Evolutionary conservation across 2,329 filamentous ascomycete genomes (phyloP).

Genomic region (Catunica adiposa): DNA sequence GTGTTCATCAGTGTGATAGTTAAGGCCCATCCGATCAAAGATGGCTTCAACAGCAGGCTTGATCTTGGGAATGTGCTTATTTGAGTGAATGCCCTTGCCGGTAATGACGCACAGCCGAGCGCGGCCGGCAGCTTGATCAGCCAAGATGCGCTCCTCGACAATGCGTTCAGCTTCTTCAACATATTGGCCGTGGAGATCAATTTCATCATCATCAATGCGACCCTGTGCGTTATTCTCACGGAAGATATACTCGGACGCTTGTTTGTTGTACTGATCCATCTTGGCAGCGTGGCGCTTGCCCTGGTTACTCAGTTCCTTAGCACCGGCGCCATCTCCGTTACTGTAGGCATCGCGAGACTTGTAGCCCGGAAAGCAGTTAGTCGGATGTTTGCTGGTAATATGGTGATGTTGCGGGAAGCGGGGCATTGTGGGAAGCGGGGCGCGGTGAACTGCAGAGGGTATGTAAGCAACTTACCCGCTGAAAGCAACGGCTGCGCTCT

Average conservation of each 20-base stretch:
- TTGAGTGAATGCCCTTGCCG: constrained; percentile 81
- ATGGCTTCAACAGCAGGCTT: constrained; percentile 87
- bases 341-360: constrained; percentile 67
- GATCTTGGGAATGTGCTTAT: constrained; percentile 73
- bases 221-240: constrained; percentile 76
- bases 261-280: constrained; percentile 79
- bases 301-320: constrained; percentile 69
- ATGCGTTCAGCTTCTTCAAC: constrained; percentile 85
- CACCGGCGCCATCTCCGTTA: constrained; percentile 63
- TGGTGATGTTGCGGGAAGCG: background rate
- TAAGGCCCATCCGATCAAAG: constrained; percentile 65
- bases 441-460: too few relatives aligned
- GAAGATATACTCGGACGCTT: constrained; percentile 89
- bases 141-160: constrained; percentile 66
- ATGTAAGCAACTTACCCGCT: constrained; percentile 35
- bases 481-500: constrained; percentile 64
- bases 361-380: background rate
- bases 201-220: constrained; percentile 61
- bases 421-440: too few relatives aligned
- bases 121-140: constrained; percentile 57
- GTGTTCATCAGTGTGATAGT: constrained; percentile 62
- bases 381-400: background rate
- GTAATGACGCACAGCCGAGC: constrained; percentile 86
- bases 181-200: constrained; percentile 88
- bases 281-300: constrained; percentile 68